Base-by-base conservation (phyloP, 257 asterid species). In the Primulina eburnea region DNA sequence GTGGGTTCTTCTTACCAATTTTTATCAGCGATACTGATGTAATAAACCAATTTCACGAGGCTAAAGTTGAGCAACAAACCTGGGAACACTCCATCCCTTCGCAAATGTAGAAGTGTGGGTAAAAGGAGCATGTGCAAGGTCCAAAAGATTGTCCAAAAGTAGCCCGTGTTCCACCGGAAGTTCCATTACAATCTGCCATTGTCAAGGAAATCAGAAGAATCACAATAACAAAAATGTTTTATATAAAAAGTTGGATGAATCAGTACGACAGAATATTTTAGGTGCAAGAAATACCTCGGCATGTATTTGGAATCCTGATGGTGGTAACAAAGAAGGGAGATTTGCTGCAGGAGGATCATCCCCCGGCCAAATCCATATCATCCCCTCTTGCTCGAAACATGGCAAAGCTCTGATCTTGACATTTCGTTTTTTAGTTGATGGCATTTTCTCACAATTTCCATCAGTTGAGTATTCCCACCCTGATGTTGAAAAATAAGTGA, bases 321-420 rank as follows among this genome's bases (percentile, higher is more conserved):
- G 98, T 26, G 98, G 98, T 56, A 75, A 71, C 56, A 90, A 75
- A 50, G 96, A 92, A 71, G 98, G 97, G 50, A 90, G 32, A 17
- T n/a, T 86, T 24, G 96, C 85, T 6, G 91, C 67, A 18, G 98
- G 98, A 68, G 98, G 94, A 78, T 85, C 90, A 69, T 77, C 80
- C 59, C 98, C 98, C 4, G 98, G 98, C 97, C 98, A 92, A 69
- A 92, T 87, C 98, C 97, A 92, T 71, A 92, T 86, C 89, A 92
- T 79, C 4, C 97, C 98, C 30, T 90, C 98, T 77, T 88, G 90
- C 80, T 92, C 98, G 73, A 86, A 87, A 85, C 98, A 92, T 16
- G 97, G 98, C 74, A 92, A 71, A 33, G 98, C 81, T 71, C 67
- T 88, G 71, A 92, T 86, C 82, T 86, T 92, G 59, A 87, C 90